These are phyloP conservation scores for Geotrichum aggregatum DNA, from an alignment of 1,139 yeast genomes.

Conservation along the genomic window DNA sequence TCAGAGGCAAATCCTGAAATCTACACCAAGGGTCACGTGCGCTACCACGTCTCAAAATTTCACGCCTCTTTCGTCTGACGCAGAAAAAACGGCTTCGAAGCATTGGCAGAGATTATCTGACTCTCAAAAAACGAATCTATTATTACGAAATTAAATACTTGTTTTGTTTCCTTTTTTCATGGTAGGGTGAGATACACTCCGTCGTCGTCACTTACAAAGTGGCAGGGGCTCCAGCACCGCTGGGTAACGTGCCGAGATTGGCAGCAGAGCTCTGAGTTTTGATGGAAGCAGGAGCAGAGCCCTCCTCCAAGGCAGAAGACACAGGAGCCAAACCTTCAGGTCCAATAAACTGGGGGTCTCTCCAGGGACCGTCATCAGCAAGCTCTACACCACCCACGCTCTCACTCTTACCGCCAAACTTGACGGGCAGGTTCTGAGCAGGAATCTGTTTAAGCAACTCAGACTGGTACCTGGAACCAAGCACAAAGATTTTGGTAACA, in stretches of 20 bases:
- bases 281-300: slow-evolving; percentile 1
- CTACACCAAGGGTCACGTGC: not conserved
- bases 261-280: slow-evolving; percentile 2
- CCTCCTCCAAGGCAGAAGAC: slow-evolving; percentile 19
- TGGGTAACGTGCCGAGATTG: not conserved
- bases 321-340: slow-evolving; percentile 40
- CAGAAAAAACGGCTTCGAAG: too few species aligned
- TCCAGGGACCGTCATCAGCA: slow-evolving; percentile 96
- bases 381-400: slow-evolving; percentile 75
- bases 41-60: too few species aligned
- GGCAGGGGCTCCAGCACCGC: slow-evolving; percentile 11
- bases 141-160: slow-evolving; percentile 4
- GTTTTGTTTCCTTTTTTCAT: not conserved
- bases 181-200: too few species aligned
- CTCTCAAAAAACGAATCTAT: slow-evolving; percentile 3
- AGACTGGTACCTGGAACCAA: slow-evolving; percentile 71
- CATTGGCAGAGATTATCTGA: too few species aligned
- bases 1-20: slow-evolving; percentile 1
- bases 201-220: slow-evolving; percentile 1
- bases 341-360: slow-evolving; percentile 69
- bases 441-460: slow-evolving; percentile 91
- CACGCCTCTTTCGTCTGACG: slow-evolving; percentile 1
- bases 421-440: slow-evolving; percentile 80
- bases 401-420: slow-evolving; percentile 80
- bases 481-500: slow-evolving; percentile 88